Evolutionary conservation across 805 yeast species (phyloP), one percentile per base, ranked within the genome.

Genomic region (Teunomyces funiuensis): DNA sequence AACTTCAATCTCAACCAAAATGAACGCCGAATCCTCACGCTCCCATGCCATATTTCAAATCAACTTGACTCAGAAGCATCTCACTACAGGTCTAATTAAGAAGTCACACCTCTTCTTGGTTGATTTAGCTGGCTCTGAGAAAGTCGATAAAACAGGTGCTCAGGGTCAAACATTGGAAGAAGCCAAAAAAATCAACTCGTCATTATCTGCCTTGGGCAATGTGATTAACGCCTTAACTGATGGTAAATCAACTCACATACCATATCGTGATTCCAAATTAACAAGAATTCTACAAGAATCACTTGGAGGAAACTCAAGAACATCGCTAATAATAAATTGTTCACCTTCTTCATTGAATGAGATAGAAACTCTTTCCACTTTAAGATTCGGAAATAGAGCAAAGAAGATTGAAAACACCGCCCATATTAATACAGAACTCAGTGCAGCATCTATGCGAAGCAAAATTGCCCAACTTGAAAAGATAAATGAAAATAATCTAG

Each of bases 111-210:
- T 88, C 45, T 84, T 82, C 52, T 61, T 88, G 27, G 91, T 88
- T 9, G 97, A 88, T 63, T 70, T 88, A 48, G 96, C 96, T 0
- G 96, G 96, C 5, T 82, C 91, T 16, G 96, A 90, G 60, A 85
- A 82, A 58, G 79, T 83, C 28, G 80, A 80, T 43, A 83, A 81
- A 48, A 80, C 93, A 0, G 91, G 93, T 2, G 91, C 90, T 1
- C 61, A 78, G 0, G 93, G 93, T 1, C 80, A 79, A 50, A 73
- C 82, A 1, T 65, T 85, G 6, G 90, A 88, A 55, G 97, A 89
- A 52, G 88, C 95, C 0, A 85, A 85, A 54, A 86, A 83, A 46
- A 85, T 89, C 52, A 90, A 89, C 60, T 74, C 80, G 31, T 85
- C 96, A 0, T 71, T 88, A 28, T 80, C 88, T 5, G 76, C 89